phyloP scores from a whole-genome alignment of 306 rosid species.

The Glycine tomentella region DNA sequence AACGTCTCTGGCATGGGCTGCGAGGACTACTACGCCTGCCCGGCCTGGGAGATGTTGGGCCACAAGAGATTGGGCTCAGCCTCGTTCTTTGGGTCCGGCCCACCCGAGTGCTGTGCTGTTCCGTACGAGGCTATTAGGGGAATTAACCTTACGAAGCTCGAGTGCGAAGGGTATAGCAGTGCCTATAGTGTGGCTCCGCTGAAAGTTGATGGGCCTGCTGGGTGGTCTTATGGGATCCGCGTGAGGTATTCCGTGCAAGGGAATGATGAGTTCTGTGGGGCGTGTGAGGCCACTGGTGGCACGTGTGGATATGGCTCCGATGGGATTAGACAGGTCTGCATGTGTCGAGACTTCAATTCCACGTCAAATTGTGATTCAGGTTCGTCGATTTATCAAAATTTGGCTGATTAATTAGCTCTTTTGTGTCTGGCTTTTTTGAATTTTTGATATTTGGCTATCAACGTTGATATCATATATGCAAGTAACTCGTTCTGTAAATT shows the following conservation, averaged over 20 bases:
- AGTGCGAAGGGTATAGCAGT: constrained; percentile 93
- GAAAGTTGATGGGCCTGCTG: constrained; percentile 73
- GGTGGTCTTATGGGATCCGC: constrained; percentile 90
- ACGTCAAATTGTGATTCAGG: constrained; percentile 91
- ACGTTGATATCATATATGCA: neutral
- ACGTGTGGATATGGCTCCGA: constrained; percentile 83
- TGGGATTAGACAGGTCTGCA: constrained; percentile 75
- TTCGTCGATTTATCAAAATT: constrained; percentile 3
- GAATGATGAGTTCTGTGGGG: constrained; percentile 75
- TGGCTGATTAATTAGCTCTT: neutral
- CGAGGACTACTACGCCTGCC: constrained; percentile 85
- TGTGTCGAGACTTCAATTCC: constrained; percentile 79
- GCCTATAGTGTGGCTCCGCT: constrained; percentile 90
- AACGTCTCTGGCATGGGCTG: constrained; percentile 95
- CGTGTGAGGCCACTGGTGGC: constrained; percentile 93
- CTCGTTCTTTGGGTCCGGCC: constrained; percentile 65
- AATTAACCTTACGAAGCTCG: constrained; percentile 73
- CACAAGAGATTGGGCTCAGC: constrained; percentile 55
- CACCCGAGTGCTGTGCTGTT: constrained; percentile 86
- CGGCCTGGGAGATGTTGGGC: constrained; percentile 85
- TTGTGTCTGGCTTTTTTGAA: neutral
- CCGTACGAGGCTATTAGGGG: constrained; percentile 78
- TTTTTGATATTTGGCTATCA: neutral
- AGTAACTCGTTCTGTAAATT: constrained; percentile 23
- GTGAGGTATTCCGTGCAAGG: constrained; percentile 85